Percentiles rank a stretch among this genome's conserved stretches.
These are phyloP conservation scores for Cadophora luteo-olivacea DNA, from an alignment of 2,329 filamentous ascomycete species.

Conservation along the genomic window DNA sequence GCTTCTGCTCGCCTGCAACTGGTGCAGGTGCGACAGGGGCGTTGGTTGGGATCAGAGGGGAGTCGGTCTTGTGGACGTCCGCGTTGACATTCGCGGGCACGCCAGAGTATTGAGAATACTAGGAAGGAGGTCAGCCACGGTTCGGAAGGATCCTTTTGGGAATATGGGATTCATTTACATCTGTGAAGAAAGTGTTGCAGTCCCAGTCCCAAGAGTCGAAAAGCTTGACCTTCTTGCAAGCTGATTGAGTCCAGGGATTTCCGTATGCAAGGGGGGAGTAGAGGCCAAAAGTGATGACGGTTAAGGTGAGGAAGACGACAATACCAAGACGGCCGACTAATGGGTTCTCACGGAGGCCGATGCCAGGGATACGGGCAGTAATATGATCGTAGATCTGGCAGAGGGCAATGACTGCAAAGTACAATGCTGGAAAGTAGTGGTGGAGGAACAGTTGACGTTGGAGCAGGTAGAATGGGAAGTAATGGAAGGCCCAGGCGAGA, in stretches of 20 bases:
- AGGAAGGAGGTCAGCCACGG: conserved; percentile 34
- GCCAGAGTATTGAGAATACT: conserved; percentile 47
- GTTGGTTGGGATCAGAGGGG: conserved; percentile 40
- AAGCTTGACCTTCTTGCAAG: conserved; percentile 88
- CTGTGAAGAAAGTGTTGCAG: conserved; percentile 89
- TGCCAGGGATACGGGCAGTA: conserved; percentile 72
- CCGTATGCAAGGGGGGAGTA: conserved; percentile 92
- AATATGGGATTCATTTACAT: conserved; percentile 67
- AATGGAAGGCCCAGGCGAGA: conserved; percentile 95
- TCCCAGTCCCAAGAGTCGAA: conserved; percentile 96
- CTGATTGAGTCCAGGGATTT: conserved; percentile 88
- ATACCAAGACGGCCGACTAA: conserved; percentile 77
- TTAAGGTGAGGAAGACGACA: conserved; percentile 74
- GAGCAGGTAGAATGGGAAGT: conserved; percentile 99
- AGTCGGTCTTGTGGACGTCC: conserved; percentile 42
- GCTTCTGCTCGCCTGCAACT: conserved; percentile 38
- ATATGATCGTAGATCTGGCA: conserved; percentile 90
- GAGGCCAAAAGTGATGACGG: conserved; percentile 79
- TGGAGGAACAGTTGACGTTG: conserved; percentile 97
- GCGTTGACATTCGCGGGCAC: conserved; percentile 36
- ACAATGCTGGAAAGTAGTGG: conserved; percentile 96
- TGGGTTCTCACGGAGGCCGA: conserved; percentile 74
- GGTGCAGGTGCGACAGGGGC: conserved; percentile 36
- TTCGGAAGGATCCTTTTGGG: conserved; percentile 38
- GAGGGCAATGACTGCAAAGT: conserved; percentile 89